phyloP scores from a whole-genome alignment of 2,329 filamentous ascomycete genomes.

The Amauroascus niger region DNA sequence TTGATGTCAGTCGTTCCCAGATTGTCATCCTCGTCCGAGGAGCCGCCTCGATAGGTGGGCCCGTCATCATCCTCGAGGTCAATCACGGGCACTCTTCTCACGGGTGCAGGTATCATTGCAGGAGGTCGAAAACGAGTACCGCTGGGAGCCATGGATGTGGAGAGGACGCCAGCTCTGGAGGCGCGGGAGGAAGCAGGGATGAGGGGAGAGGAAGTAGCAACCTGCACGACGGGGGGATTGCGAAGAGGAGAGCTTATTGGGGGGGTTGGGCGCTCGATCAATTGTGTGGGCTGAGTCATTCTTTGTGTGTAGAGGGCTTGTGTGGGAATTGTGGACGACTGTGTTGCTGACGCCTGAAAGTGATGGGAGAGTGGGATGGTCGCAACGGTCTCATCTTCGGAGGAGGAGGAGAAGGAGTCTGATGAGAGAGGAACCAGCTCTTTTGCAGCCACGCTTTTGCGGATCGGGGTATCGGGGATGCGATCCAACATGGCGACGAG shows the following conservation, averaged over 20 bases:
- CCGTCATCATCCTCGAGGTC: slow-evolving; percentile 48
- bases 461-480: slow-evolving; percentile 32
- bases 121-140: slow-evolving; percentile 60
- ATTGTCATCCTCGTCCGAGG: slow-evolving; percentile 52
- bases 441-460: slow-evolving; percentile 28
- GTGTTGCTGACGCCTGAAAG: slow-evolving; percentile 22
- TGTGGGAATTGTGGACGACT: slow-evolving; percentile 37
- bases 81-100: slow-evolving; percentile 32
- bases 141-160: slow-evolving; percentile 60
- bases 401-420: slow-evolving; percentile 32
- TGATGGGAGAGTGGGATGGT: slow-evolving; percentile 37
- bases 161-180: slow-evolving; percentile 39
- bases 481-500: slow-evolving; percentile 7
- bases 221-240: slow-evolving; percentile 53
- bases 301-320: slow-evolving; percentile 41
- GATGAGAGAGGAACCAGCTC: slow-evolving; percentile 19
- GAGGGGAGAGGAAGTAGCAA: slow-evolving; percentile 78
- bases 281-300: slow-evolving; percentile 53
- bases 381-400: slow-evolving; percentile 40
- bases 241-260: slow-evolving; percentile 24
- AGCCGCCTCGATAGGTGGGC: slow-evolving; percentile 52
- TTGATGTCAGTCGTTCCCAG: slow-evolving; percentile 48
- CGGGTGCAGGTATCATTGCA: slow-evolving; percentile 32
- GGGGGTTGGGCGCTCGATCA: slow-evolving; percentile 39
- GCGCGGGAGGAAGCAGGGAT: slow-evolving; percentile 38